Percentiles rank a stretch among this genome's conserved stretches.
phyloP scores from a whole-genome alignment of 495 filamentous ascomycete genomes.

The Penicillium bialowiezense region DNA sequence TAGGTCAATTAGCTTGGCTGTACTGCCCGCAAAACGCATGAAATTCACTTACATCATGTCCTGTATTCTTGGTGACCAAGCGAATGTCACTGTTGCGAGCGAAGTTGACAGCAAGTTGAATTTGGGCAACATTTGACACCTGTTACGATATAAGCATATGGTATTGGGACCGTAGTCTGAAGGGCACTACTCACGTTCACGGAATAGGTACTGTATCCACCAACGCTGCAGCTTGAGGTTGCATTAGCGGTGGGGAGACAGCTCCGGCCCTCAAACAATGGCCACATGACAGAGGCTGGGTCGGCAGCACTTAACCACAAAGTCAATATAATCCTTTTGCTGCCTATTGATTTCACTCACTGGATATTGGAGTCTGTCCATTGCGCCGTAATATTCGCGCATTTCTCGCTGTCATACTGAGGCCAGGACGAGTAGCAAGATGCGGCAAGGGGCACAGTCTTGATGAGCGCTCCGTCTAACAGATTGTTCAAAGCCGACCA shows the following conservation, averaged over 20 bases:
- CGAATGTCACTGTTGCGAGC: slow-evolving; percentile 56
- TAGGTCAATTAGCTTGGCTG: background rate
- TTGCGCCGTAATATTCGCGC: slow-evolving; percentile 22
- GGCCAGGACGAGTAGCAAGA: slow-evolving; percentile 51
- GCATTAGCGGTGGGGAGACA: slow-evolving; percentile 33
- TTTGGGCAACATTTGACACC: slow-evolving; percentile 43
- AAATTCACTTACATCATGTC: slow-evolving; percentile 50
- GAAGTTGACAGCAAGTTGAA: slow-evolving; percentile 60
- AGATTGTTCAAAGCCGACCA: slow-evolving; percentile 47
- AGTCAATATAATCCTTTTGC: background rate
- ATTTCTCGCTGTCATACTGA: slow-evolving; percentile 43
- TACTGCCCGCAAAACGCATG: background rate
- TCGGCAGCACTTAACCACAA: slow-evolving; percentile 23
- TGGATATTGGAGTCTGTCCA: slow-evolving; percentile 33
- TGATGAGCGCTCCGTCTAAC: slow-evolving; percentile 51
- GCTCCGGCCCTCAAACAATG: slow-evolving; percentile 37
- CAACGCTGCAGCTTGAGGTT: slow-evolving; percentile 48
- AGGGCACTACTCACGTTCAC: slow-evolving; percentile 61
- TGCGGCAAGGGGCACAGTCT: slow-evolving; percentile 53
- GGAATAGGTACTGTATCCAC: slow-evolving; percentile 57
- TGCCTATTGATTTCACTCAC: slow-evolving; percentile 11
- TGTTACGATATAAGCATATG: background rate
- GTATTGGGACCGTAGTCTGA: too few relatives aligned
- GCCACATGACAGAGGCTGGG: slow-evolving; percentile 44
- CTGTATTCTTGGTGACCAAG: slow-evolving; percentile 68